Evolutionary conservation across 768 basidiomycete genomes (phyloP).

Genomic region (Kwoniella dejecticola): DNA sequence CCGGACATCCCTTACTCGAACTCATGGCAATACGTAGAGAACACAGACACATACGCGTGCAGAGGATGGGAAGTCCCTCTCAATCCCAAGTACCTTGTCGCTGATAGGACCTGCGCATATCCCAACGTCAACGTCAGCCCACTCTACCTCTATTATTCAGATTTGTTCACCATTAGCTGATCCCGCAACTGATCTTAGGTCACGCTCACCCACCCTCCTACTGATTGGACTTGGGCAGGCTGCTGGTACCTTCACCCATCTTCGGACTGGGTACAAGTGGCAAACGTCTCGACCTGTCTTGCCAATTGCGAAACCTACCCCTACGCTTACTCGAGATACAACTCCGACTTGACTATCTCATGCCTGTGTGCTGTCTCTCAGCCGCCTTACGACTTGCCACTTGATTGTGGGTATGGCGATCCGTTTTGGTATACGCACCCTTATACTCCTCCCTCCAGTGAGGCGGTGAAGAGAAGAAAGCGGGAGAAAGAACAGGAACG

Average conservation of each 20-base stretch:
- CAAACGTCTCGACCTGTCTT: not conserved
- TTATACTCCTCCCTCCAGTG: not conserved
- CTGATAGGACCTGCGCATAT: slow-evolving; percentile 4
- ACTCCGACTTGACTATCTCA: not conserved
- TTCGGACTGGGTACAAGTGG: not conserved
- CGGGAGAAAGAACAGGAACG: not conserved
- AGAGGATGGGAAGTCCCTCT: not conserved
- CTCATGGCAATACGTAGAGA: not conserved
- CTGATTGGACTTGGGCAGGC: slow-evolving; percentile 4
- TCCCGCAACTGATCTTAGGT: too few relatives aligned
- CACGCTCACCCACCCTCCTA: slow-evolving; percentile 1
- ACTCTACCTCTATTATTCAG: not conserved
- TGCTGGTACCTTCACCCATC: slow-evolving; percentile 1
- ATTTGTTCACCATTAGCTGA: too few relatives aligned
- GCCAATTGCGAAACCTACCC: not conserved
- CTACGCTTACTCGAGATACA: slow-evolving; percentile 8
- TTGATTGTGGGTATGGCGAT: slow-evolving; percentile 7
- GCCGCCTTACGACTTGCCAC: slow-evolving; percentile 1
- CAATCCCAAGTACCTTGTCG: not conserved
- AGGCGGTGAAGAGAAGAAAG: not conserved
- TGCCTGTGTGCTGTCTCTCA: slow-evolving; percentile 2
- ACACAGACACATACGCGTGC: not conserved
- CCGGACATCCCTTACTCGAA: not conserved
- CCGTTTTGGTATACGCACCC: slow-evolving; percentile 15
- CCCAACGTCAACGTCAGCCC: slow-evolving; percentile 11